phyloP scores from a whole-genome alignment of 2,329 filamentous ascomycete genomes.

The Ophiostoma perfectum region DNA sequence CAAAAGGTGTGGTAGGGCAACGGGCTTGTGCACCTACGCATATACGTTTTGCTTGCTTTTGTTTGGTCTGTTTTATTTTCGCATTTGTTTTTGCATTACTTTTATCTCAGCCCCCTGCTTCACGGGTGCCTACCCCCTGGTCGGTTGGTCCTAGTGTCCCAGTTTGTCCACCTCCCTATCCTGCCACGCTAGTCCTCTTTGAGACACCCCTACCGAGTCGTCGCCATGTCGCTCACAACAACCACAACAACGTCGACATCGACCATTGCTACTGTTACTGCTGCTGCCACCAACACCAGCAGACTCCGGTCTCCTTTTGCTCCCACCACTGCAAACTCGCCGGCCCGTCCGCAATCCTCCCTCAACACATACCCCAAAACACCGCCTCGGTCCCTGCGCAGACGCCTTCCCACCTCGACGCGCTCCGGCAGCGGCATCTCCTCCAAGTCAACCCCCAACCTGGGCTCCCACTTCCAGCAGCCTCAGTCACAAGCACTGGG shows the following conservation, averaged over 20 bases:
- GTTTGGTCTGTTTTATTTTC: slow-evolving; percentile 11
- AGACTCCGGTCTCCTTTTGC: not conserved
- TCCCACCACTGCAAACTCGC: not conserved
- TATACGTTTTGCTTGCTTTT: not conserved
- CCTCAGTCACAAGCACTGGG: slow-evolving; percentile 38
- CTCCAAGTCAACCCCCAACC: slow-evolving; percentile 46
- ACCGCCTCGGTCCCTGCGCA: slow-evolving; percentile 23
- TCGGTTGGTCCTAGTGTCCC: slow-evolving; percentile 4
- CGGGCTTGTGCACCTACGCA: not conserved
- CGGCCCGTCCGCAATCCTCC: slow-evolving; percentile 28
- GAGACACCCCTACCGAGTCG: not conserved
- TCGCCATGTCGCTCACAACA: slow-evolving; percentile 17
- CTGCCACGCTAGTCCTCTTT: not conserved
- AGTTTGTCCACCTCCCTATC: not conserved
- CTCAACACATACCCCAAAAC: slow-evolving; percentile 16
- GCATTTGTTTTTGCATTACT: slow-evolving; percentile 13
- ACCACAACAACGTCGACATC: slow-evolving; percentile 6
- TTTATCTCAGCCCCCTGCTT: slow-evolving; percentile 14
- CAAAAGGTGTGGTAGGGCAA: slow-evolving; percentile 3
- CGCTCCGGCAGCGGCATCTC: slow-evolving; percentile 33
- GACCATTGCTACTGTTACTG: not conserved
- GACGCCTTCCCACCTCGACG: slow-evolving; percentile 22
- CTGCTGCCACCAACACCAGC: not conserved
- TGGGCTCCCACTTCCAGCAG: slow-evolving; percentile 44
- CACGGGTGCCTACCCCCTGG: not conserved